These are phyloP conservation scores for Botrytis elliptica DNA, from an alignment of 2,329 filamentous ascomycete species.

Conservation along the genomic window DNA sequence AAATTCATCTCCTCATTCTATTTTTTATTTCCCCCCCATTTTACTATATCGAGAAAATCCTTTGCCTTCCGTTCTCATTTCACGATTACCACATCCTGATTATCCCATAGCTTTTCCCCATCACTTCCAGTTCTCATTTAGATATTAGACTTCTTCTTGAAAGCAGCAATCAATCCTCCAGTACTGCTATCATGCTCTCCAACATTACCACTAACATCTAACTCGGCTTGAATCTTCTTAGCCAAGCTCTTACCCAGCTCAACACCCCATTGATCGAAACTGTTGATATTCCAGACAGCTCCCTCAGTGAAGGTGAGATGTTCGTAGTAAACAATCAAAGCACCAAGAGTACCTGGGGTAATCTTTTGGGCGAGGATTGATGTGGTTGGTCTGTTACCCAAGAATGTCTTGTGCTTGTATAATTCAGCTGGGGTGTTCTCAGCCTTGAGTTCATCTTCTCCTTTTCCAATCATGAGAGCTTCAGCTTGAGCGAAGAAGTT, in stretches of 20 bases:
- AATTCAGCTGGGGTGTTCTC: constrained; percentile 73
- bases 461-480: constrained; percentile 89
- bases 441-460: constrained; percentile 72
- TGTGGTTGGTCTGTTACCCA: constrained; percentile 95
- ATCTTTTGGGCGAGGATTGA: constrained; percentile 90
- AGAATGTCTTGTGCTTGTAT: constrained; percentile 98
- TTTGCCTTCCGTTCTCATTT: background rate
- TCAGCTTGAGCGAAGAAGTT: constrained; percentile 91
- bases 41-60: background rate
- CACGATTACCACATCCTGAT: constrained; percentile 5
- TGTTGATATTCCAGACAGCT: constrained; percentile 99
- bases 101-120: background rate
- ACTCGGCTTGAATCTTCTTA: constrained; percentile 84
- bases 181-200: constrained; percentile 82
- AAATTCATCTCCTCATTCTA: background rate
- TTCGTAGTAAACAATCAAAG: constrained; percentile 98
- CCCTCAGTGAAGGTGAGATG: constrained; percentile 98
- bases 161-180: constrained; percentile 83
- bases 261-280: constrained; percentile 99
- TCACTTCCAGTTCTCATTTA: constrained; percentile 10
- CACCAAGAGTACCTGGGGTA: constrained; percentile 88
- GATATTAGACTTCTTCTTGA: constrained; percentile 63
- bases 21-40: background rate
- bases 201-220: constrained; percentile 73
- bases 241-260: constrained; percentile 95